phyloP scores from a whole-genome alignment of 768 basidiomycete species.

The Russula sp. region DNA sequence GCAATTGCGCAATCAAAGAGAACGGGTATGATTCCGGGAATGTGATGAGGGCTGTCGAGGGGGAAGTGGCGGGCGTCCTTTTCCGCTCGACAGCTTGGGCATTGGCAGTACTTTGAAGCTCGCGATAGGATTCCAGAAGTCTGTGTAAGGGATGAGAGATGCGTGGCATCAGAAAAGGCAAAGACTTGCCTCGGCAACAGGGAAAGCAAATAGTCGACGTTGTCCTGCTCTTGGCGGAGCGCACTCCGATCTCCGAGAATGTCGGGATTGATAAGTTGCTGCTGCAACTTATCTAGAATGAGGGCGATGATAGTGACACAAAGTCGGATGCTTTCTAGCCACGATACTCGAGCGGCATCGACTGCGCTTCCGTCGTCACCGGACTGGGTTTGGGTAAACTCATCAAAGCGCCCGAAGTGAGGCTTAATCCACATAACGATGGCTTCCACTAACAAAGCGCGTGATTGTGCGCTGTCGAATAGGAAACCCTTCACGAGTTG shows the following conservation, averaged over 20 bases:
- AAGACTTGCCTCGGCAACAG: constrained; percentile 71
- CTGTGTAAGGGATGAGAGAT: constrained; percentile 35
- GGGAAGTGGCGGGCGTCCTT: constrained; percentile 50
- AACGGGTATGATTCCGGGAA: constrained; percentile 96
- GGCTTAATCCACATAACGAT: constrained; percentile 94
- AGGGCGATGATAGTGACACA: constrained; percentile 84
- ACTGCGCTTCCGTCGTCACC: constrained; percentile 61
- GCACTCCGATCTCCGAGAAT: constrained; percentile 55
- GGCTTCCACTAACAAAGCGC: constrained; percentile 76
- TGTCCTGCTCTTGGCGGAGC: constrained; percentile 81
- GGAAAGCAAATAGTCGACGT: constrained; percentile 78
- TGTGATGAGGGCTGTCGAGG: constrained; percentile 61
- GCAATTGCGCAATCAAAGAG: constrained; percentile 64
- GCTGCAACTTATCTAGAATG: constrained; percentile 86
- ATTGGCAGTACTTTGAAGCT: constrained; percentile 65
- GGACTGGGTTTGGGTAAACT: constrained; percentile 55
- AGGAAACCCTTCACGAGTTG: constrained; percentile 86
- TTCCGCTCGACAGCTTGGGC: constrained; percentile 64
- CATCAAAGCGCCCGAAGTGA: constrained; percentile 88
- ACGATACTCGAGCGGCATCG: constrained; percentile 73
- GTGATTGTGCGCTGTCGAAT: constrained; percentile 76
- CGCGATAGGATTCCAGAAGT: constrained; percentile 81
- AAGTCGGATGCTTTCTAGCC: constrained; percentile 88
- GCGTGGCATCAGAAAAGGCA: neutral
- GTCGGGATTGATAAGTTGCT: constrained; percentile 63